These are phyloP conservation scores for Arthrobotrys pseudoclavata DNA, from an alignment of 2,329 filamentous ascomycete genomes.

Conservation along the genomic window DNA sequence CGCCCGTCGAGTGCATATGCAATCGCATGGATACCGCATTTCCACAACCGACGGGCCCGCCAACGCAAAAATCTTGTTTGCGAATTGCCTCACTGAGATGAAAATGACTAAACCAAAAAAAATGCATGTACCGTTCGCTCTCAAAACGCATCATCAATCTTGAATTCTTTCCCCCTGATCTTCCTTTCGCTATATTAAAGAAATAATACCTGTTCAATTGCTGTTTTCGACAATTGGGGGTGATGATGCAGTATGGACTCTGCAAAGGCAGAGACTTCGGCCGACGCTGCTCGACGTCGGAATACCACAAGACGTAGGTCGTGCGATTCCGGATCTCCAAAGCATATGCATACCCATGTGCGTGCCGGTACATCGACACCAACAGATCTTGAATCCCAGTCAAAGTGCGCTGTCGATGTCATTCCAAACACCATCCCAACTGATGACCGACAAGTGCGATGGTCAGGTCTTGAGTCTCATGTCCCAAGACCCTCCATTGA, in stretches of 20 bases:
- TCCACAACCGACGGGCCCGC: slow-evolving; percentile 29
- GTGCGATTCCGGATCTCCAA: slow-evolving; percentile 37
- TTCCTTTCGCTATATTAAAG: background rate
- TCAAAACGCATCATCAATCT: slow-evolving; percentile 19
- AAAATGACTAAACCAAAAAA: slow-evolving; percentile 39
- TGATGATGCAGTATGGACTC: slow-evolving; percentile 53
- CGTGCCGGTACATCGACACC: slow-evolving; percentile 25
- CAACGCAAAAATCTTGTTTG: slow-evolving; percentile 48
- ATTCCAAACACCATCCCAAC: background rate
- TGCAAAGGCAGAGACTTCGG: slow-evolving; percentile 57
- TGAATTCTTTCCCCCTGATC: background rate
- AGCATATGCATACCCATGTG: slow-evolving; percentile 24
- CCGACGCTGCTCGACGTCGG: slow-evolving; percentile 46
- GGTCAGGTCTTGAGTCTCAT: slow-evolving; percentile 38
- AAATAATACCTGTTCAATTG: background rate
- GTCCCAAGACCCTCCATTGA: slow-evolving; percentile 19
- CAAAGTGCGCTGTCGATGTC: background rate
- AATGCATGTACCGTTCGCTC: background rate
- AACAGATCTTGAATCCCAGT: slow-evolving; percentile 18
- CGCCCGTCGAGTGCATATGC: slow-evolving; percentile 40
- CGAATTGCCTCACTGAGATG: slow-evolving; percentile 22
- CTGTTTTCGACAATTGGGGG: background rate
- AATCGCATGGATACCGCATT: slow-evolving; percentile 24
- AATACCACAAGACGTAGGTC: slow-evolving; percentile 23
- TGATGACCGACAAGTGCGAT: slow-evolving; percentile 37